Percentiles rank a stretch among this genome's conserved stretches.
These are phyloP conservation scores for Abrus precatorius DNA, from an alignment of 306 rosid genomes.

Conservation along the genomic window DNA sequence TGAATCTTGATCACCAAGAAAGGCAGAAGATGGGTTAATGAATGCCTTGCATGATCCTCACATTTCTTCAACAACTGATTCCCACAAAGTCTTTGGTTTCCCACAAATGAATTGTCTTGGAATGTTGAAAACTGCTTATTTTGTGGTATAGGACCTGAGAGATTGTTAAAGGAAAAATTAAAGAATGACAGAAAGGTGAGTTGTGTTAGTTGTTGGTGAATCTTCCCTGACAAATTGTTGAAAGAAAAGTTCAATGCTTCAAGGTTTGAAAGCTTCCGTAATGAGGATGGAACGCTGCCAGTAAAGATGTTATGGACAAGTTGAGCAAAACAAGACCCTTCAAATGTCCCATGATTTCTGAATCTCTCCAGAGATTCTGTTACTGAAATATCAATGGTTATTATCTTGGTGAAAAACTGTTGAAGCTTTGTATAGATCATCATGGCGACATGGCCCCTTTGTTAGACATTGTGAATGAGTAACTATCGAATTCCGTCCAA, in stretches of 20 bases:
- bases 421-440: conserved; percentile 10
- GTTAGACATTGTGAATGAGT: conserved; percentile 28
- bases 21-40: no score
- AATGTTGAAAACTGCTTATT: conserved; percentile 41
- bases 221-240: conserved; percentile 34
- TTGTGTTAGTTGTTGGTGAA: conserved; percentile 36
- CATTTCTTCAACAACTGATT: conserved; percentile 41
- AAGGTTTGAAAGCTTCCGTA: conserved; percentile 44
- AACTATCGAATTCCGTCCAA: neutral
- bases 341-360: conserved; percentile 21
- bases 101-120: conserved; percentile 21
- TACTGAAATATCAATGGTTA: conserved; percentile 47
- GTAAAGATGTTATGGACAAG: conserved; percentile 42
- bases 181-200: conserved; percentile 44
- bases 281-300: conserved; percentile 44
- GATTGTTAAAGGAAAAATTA: conserved; percentile 41
- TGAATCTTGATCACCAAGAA: conserved; percentile 23
- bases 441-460: conserved; percentile 17
- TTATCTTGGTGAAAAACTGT: neutral
- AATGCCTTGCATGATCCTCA: neutral
- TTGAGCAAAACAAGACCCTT: conserved; percentile 32
- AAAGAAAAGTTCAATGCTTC: conserved; percentile 47
- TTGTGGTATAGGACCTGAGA: conserved; percentile 44
- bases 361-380: conserved; percentile 44
- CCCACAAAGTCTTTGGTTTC: conserved; percentile 46